Evolutionary conservation across 2,329 filamentous ascomycete species (phyloP), one percentile per base, ranked within the genome.

Genomic region (Coniochaeta hoffmannii): DNA sequence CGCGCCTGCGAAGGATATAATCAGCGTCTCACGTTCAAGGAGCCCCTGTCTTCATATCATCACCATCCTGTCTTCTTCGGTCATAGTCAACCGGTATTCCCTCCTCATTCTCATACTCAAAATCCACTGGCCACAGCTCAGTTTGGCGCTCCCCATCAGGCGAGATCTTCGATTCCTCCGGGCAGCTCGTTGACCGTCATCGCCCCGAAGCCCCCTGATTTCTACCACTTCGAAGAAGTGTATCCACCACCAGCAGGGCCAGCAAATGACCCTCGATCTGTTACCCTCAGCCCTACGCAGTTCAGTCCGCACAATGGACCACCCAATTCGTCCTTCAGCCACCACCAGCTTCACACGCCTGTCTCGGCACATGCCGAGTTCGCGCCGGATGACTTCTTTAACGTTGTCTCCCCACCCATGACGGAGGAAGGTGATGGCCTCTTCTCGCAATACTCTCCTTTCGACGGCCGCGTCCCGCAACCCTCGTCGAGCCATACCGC

Each of bases 1-100:
- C 81, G 90, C 14, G 78, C 85, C 61, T 95, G 90, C 68, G 89
- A 94, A 69, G 90, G 90, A 54, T 94, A 94, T 69, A 90, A 85
- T 62, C 87, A 90, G 68, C 82, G 87, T 50, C 85, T 94, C 54
- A 78, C 90, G 57, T 94, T 93, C 77, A 93, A 90, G 67, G 81
- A 89, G 53, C 86, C 85, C 5, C 73, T 87, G 56, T 82, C 83
- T 53, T 76, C 81, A 35, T 83, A 77, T 59, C 72, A 81, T 62
- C 73, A 81, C 62, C 73, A 81, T 63, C 74, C 76, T 62, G 72
- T 72, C 50, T 73, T 76, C 49, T 72, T 69, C 63, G 72, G 68
- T 22, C 41, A 46, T 12, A 28, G 24, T 41, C 74, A 68, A 56
- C 75, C 77, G 17, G 65, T 73, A 31, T 80, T 77, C 59, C 70